Evolutionary conservation across 75 land plant genomes (phyloP).

Genomic region (Cupressus sempervirens): DNA sequence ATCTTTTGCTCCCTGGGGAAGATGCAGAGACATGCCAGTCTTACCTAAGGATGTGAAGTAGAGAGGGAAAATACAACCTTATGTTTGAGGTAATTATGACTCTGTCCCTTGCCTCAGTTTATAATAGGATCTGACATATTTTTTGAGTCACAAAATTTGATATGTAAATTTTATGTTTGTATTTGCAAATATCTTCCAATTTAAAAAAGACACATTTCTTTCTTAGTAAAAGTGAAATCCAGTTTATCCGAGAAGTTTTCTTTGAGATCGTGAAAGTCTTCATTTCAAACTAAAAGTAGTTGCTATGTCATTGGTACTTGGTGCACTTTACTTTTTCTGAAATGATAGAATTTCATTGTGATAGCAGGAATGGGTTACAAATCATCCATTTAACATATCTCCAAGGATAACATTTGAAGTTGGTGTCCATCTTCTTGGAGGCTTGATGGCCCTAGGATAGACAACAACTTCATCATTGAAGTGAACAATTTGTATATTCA

Average conservation of each 20-base stretch:
- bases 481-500: too few species aligned
- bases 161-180: too few species aligned
- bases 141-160: too few species aligned
- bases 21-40: conserved; percentile 42
- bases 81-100: conserved; percentile 38
- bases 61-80: conserved; percentile 41
- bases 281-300: neutral
- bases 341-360: too few species aligned
- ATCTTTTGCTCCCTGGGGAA: conserved; percentile 42
- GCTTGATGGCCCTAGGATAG: too few species aligned
- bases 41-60: conserved; percentile 34
- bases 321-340: neutral
- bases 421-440: too few species aligned
- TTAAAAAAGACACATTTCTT: neutral
- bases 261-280: neutral
- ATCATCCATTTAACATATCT: too few species aligned
- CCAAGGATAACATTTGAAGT: too few species aligned
- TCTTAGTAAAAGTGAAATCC: neutral
- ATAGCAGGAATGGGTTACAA: too few species aligned
- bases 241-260: neutral
- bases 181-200: neutral
- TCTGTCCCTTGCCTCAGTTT: too few species aligned
- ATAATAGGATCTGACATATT: too few species aligned
- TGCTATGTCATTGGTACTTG: neutral
- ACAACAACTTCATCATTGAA: too few species aligned